These are phyloP conservation scores for Rhodotorula sp. DNA, from an alignment of 1,284 basidiomycete species.

Conservation along the genomic window DNA sequence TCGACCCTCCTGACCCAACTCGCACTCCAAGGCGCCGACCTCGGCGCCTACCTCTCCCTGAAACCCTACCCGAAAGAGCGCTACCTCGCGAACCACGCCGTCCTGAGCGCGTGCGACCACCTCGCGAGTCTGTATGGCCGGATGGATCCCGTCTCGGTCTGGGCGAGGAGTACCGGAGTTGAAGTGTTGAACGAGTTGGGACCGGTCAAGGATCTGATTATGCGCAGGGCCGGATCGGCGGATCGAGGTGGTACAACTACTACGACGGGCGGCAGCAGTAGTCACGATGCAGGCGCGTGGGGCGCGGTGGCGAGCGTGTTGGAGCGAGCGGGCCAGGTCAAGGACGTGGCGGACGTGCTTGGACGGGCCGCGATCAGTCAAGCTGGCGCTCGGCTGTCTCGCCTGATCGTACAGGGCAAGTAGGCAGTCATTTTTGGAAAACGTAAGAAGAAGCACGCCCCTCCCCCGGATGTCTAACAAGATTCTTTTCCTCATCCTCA, in stretches of 20 bases:
- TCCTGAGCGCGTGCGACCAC: slow-evolving; percentile 81
- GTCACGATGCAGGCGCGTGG: slow-evolving; percentile 14
- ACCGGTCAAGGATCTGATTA: slow-evolving; percentile 72
- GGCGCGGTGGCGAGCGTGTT: slow-evolving; percentile 18
- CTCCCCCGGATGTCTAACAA: too few relatives aligned
- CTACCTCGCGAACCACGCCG: slow-evolving; percentile 78
- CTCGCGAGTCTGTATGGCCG: slow-evolving; percentile 78
- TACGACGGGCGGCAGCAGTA: not conserved
- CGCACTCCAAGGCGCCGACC: slow-evolving; percentile 44
- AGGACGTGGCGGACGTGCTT: slow-evolving; percentile 7
- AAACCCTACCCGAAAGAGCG: slow-evolving; percentile 72
- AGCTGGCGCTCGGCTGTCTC: slow-evolving; percentile 11
- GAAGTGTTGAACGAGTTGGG: slow-evolving; percentile 87
- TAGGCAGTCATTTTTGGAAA: not conserved
- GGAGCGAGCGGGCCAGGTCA: slow-evolving; percentile 5
- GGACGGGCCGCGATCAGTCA: slow-evolving; percentile 4
- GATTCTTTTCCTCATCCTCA: too few relatives aligned
- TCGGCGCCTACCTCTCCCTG: slow-evolving; percentile 71
- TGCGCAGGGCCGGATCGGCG: slow-evolving; percentile 68
- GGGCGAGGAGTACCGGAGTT: slow-evolving; percentile 79
- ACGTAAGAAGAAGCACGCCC: not conserved
- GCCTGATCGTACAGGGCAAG: slow-evolving; percentile 25
- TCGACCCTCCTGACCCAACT: not conserved
- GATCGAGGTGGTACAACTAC: not conserved
- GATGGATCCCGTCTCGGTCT: slow-evolving; percentile 67